Percentiles rank a stretch among this genome's conserved stretches.
phyloP scores from a whole-genome alignment of 192 early-diverging fungal species.

The Coemansia sp. region DNA sequence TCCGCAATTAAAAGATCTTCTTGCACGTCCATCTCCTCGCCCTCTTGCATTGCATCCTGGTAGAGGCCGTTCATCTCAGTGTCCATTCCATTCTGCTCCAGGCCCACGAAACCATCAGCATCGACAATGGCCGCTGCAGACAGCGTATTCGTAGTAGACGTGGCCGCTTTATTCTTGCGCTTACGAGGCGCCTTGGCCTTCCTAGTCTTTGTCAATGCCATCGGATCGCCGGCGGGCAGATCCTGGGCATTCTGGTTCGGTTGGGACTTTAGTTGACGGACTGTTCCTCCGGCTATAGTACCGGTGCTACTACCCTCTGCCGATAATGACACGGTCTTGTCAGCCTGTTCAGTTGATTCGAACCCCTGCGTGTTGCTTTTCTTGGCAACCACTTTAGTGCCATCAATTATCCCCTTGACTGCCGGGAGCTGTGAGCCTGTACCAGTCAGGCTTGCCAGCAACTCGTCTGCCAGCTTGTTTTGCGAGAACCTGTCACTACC shows the following conservation, averaged over 20 bases:
- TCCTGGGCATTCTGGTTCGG: slow-evolving; percentile 13
- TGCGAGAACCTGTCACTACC: not conserved
- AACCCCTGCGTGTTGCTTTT: not conserved
- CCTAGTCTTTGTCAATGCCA: slow-evolving; percentile 15
- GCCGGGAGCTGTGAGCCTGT: not conserved
- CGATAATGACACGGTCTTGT: not conserved
- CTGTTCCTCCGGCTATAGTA: not conserved
- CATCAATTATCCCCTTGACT: not conserved
- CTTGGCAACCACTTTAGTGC: not conserved
- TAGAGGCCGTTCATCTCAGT: slow-evolving; percentile 53
- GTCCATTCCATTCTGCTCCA: slow-evolving; percentile 32
- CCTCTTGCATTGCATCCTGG: slow-evolving; percentile 56
- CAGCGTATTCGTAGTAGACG: slow-evolving; percentile 20
- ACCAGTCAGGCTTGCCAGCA: not conserved
- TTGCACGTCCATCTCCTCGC: slow-evolving; percentile 51
- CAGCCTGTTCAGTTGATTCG: not conserved
- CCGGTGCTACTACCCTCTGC: not conserved
- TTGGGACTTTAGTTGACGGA: slow-evolving; percentile 9
- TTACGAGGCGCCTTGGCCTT: slow-evolving; percentile 30
- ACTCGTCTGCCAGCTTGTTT: not conserved
- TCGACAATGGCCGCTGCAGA: slow-evolving; percentile 19
- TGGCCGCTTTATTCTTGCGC: slow-evolving; percentile 22
- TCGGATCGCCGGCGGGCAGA: slow-evolving; percentile 11
- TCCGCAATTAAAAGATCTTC: slow-evolving; percentile 44
- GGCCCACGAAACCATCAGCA: slow-evolving; percentile 10